These are phyloP conservation scores for Fusarium vanettenii DNA, from an alignment of 2,329 filamentous ascomycete species.

Conservation along the genomic window DNA sequence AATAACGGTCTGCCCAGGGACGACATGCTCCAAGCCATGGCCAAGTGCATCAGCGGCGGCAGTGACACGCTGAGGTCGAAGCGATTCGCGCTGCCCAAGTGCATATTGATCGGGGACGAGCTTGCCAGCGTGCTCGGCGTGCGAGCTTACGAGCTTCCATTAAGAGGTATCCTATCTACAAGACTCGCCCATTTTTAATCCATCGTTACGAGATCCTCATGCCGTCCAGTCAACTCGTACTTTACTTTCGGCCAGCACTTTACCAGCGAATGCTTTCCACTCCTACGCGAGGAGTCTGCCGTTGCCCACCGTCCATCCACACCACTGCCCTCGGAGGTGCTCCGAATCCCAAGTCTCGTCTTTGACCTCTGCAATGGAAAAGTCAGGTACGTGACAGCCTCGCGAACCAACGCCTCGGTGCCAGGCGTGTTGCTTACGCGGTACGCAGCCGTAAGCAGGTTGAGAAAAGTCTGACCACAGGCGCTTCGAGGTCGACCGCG, in stretches of 20 bases:
- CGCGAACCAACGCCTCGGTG: neutral
- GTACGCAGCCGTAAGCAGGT: conserved; percentile 35
- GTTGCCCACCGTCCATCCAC: conserved; percentile 38
- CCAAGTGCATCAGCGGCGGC: conserved; percentile 41
- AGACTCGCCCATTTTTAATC: neutral
- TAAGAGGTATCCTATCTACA: conserved; percentile 37
- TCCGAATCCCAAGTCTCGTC: conserved; percentile 40
- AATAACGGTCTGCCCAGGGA: conserved; percentile 35
- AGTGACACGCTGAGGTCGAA: conserved; percentile 42
- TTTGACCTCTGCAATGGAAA: conserved; percentile 40
- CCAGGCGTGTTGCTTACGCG: conserved; percentile 19
- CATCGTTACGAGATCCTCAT: conserved; percentile 24
- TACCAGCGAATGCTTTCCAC: conserved; percentile 40
- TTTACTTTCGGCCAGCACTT: conserved; percentile 44
- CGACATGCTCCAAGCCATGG: conserved; percentile 37
- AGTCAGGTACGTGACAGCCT: conserved; percentile 32
- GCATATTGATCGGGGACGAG: conserved; percentile 43
- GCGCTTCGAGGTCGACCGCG: conserved; percentile 28
- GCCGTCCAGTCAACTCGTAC: conserved; percentile 38
- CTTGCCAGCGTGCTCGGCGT: conserved; percentile 39
- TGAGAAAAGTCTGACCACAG: conserved; percentile 38
- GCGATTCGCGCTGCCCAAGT: conserved; percentile 42
- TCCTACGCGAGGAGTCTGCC: conserved; percentile 38
- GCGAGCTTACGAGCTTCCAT: conserved; percentile 41
- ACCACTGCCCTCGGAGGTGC: conserved; percentile 32